Conservation (phyloP, 1,284 basidiomycete genomes). For the Hymenochaete sp. region DNA sequence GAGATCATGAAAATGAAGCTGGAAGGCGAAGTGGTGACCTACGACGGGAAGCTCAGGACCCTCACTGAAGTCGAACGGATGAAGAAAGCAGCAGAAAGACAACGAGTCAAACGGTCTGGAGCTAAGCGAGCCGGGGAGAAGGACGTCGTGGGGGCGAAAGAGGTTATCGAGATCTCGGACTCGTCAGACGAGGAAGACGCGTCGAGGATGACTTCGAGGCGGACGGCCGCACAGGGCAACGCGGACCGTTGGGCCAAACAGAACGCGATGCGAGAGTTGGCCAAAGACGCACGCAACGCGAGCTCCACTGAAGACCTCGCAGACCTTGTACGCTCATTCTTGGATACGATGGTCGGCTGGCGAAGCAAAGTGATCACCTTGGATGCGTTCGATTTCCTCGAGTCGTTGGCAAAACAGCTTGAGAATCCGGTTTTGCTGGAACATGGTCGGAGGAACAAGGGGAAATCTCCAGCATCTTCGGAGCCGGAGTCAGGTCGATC, state of each 20-base stretch:
- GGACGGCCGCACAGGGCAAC: constrained; percentile 22
- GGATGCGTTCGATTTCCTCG: constrained; percentile 61
- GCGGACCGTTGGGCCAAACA: constrained; percentile 42
- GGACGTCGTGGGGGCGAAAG: too few relatives aligned
- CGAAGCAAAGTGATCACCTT: constrained; percentile 58
- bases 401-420: constrained; percentile 58
- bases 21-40: not conserved
- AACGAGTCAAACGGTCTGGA: too few relatives aligned
- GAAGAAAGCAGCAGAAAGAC: too few relatives aligned
- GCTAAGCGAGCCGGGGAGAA: too few relatives aligned
- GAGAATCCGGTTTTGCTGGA: constrained; percentile 36
- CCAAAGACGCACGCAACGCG: constrained; percentile 34
- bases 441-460: not conserved
- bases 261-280: constrained; percentile 39
- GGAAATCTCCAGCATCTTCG: not conserved
- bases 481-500: not conserved
- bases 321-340: constrained; percentile 47
- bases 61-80: too few relatives aligned
- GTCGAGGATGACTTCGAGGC: too few relatives aligned
- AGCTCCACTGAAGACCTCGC: constrained; percentile 47
- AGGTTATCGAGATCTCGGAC: constrained; percentile 42
- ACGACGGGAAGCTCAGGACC: not conserved
- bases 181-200: constrained; percentile 30
- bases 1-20: constrained; percentile 14
- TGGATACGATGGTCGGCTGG: constrained; percentile 48